Conservation (phyloP, 805 yeast genomes). For the Saccharomycopsis vini region DNA sequence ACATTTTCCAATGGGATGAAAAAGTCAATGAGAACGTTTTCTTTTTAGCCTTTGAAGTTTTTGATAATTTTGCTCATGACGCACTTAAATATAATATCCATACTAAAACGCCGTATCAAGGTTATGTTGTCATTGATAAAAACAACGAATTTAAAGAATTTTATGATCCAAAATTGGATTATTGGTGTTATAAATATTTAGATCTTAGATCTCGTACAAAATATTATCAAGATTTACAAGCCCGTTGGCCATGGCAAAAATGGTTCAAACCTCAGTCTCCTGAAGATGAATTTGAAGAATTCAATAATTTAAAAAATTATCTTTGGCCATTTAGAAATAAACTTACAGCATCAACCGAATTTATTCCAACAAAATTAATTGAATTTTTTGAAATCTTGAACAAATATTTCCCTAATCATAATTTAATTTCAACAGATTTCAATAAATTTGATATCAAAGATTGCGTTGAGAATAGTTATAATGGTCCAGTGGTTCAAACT, state of each 20-base stretch:
- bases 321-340: conserved; percentile 59
- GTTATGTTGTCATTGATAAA: conserved; percentile 64
- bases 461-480: conserved; percentile 22
- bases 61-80: conserved; percentile 81
- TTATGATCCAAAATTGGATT: conserved; percentile 52
- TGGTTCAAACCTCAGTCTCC: conserved; percentile 43
- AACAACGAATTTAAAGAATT: conserved; percentile 70
- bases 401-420: conserved; percentile 65
- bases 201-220: conserved; percentile 43
- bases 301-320: conserved; percentile 37
- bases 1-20: conserved; percentile 67
- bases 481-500: conserved; percentile 20
- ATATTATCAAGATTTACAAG: conserved; percentile 19
- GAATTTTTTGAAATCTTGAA: conserved; percentile 57
- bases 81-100: conserved; percentile 63
- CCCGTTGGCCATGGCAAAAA: conserved; percentile 20
- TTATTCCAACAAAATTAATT: conserved; percentile 67
- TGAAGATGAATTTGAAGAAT: conserved; percentile 38
- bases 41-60: conserved; percentile 72
- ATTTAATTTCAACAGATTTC: conserved; percentile 67
- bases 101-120: conserved; percentile 64
- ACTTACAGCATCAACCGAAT: conserved; percentile 58
- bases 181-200: conserved; percentile 47
- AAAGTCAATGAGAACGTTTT: conserved; percentile 58
- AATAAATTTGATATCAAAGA: conserved; percentile 32